phyloP scores from a whole-genome alignment of 768 basidiomycete genomes.

The Collybiopsis luxurians region DNA sequence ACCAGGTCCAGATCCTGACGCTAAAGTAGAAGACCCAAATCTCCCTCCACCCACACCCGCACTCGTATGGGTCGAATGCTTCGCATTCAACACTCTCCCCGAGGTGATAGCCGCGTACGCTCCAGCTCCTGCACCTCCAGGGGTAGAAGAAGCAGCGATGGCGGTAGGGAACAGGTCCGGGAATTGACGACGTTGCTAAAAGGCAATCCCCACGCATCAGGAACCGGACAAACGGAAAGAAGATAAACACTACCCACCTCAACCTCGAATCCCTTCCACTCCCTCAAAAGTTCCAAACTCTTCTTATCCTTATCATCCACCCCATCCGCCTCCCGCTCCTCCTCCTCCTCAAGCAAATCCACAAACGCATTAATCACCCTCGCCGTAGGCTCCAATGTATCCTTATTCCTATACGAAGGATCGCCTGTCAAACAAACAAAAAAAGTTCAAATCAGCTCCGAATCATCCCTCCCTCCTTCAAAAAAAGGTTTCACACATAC shows the following conservation, averaged over 20 bases:
- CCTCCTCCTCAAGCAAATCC: slow-evolving; percentile 78
- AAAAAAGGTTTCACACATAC: too few species aligned
- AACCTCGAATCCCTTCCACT: slow-evolving; percentile 82
- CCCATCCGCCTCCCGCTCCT: slow-evolving; percentile 22
- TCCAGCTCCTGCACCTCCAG: neutral
- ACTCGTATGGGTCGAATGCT: slow-evolving; percentile 64
- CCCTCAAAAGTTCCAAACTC: slow-evolving; percentile 65
- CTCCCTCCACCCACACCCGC: slow-evolving; percentile 28
- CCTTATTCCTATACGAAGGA: neutral
- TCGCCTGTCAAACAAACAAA: too few species aligned
- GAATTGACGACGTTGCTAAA: slow-evolving; percentile 81
- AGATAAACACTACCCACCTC: slow-evolving; percentile 37
- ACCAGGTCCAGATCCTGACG: too few species aligned
- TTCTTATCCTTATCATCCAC: slow-evolving; percentile 34
- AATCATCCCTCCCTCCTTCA: slow-evolving; percentile 28
- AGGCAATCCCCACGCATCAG: neutral
- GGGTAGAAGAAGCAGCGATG: slow-evolving; percentile 35
- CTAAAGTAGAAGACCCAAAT: too few species aligned
- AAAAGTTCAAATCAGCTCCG: too few species aligned
- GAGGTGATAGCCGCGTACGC: slow-evolving; percentile 79
- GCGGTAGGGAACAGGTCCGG: slow-evolving; percentile 67
- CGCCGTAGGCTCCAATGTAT: slow-evolving; percentile 62
- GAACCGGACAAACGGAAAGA: neutral
- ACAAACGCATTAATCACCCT: slow-evolving; percentile 72
- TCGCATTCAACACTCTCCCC: slow-evolving; percentile 82